Evolutionary conservation across 495 filamentous ascomycete genomes (phyloP).

Genomic region (Penicillium turbatum): DNA sequence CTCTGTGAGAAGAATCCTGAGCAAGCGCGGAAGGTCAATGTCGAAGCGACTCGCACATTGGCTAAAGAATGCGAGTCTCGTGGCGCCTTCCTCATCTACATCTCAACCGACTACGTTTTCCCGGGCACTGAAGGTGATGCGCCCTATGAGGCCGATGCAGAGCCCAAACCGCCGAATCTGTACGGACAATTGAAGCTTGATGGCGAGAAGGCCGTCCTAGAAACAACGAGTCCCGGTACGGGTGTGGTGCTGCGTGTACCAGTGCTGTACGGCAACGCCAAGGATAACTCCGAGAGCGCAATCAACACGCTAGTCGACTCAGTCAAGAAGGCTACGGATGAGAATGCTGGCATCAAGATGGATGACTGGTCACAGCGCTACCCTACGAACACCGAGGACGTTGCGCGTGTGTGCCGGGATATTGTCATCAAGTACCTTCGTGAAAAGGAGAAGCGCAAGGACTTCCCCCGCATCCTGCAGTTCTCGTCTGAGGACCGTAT

Average conservation of each 20-base stretch:
- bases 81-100: conserved; percentile 76
- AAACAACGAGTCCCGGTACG: conserved; percentile 49
- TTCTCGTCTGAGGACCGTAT: conserved; percentile 83
- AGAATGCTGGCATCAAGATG: conserved; percentile 63
- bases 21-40: conserved; percentile 70
- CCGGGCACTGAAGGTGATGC: conserved; percentile 76
- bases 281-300: conserved; percentile 63
- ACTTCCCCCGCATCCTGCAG: conserved; percentile 71
- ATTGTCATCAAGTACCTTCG: conserved; percentile 64
- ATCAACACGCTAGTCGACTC: conserved; percentile 75
- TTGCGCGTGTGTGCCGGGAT: conserved; percentile 72
- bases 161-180: conserved; percentile 69
- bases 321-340: conserved; percentile 62
- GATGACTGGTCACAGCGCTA: conserved; percentile 86
- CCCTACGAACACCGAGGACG: conserved; percentile 84
- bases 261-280: conserved; percentile 72
- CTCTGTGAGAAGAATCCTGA: conserved; percentile 75
- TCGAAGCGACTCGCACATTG: conserved; percentile 62
- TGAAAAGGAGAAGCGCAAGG: conserved; percentile 32
- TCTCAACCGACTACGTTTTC: conserved; percentile 95
- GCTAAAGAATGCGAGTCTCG: conserved; percentile 60
- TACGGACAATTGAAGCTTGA: conserved; percentile 88
- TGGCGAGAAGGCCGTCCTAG: conserved; percentile 71
- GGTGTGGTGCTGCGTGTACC: conserved; percentile 80
- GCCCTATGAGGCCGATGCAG: conserved; percentile 66